Evolutionary conservation across 202 grass and related monocot species (phyloP), one percentile per base, ranked within the genome.

Genomic region (Zoysia matrella): DNA sequence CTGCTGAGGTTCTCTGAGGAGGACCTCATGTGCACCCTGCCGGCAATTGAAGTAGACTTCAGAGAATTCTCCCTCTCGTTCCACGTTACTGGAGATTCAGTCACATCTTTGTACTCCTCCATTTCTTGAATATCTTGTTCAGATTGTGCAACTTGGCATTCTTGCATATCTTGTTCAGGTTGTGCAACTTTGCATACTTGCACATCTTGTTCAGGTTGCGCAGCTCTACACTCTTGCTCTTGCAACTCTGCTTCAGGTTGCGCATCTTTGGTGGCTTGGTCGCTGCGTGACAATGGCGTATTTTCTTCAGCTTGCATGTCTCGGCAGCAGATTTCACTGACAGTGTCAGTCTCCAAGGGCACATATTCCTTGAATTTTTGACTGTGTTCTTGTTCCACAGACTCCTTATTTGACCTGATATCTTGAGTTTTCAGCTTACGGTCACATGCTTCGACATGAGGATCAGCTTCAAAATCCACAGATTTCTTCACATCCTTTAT

Each of bases 1-100:
- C 88, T 81, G 49, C 87, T 69, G 61, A 93, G 82, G 60, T 74
- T 78, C 39, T 85, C 86, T 3, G 90, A 92, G 3, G 80, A 65
- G 42, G 44, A 79, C 11, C 86, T 51, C 4, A 80, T 74, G 81
- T 91, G 89, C 70, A 85, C 84, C 0, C 74, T 15, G 22, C 76
- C 36, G 7, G 83, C 86, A 30, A 30, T 30, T 30, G 22, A 30
- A 30, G 22, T 30, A 30, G 22, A 30, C 22, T 30, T 30, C 22
- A 30, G 22, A 30, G 22, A 30, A 30, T 30, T 30, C 52, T 84
- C 89, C 74, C 11, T 80, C 11, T 41, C 74, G 6, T 40, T 72
- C 60, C 81, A 45, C 67, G 53, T 12, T 61, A 45, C 69, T 6
- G 62, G 48, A 67, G 75, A 52, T 14, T 67, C 14, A 13, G 72